Base-by-base conservation (phyloP, 306 rosid species). In the Begonia loranthoides region DNA sequence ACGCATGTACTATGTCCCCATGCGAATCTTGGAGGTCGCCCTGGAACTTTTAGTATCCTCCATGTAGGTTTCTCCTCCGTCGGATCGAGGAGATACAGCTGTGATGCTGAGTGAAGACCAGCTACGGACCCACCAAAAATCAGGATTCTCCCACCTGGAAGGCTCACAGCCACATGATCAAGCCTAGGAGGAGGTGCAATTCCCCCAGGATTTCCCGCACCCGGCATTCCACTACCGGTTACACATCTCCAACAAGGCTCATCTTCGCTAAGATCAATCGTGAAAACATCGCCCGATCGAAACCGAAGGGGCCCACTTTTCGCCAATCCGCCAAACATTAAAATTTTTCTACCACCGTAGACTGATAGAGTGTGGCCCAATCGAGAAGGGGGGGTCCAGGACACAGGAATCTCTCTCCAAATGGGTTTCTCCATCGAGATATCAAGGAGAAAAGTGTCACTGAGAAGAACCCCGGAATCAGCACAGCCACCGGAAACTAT, bases 1-100 rank as follows among this genome's bases (percentile, higher is more conserved):
- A 92, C 94, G 70, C 99, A 92, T 15, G 99, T 86, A 66, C 99
- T 92, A 59, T 92, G 99, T 56, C 99, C 99, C 99, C 99, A 92
- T 62, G 99, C 99, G 45, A 92, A 92, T 49, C 99, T 78, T 0
- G 99, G 96, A 58, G 99, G 99, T 54, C 75, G 72, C 17, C 99
- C 96, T 0, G 99, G 96, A 22, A 92, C 96, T 38, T 92, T 92
- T 51, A 92, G 66, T 69, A 92, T 67, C 64, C 99, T 86, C 99
- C 99, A 92, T 5, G 99, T 86, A 51, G 99, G 99, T 70, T 86
- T 92, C 73, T 86, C 99, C 48, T 92, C 96, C 0, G 96, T 83
- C 41, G 99, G 99, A 55, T 92, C 99, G 46, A 92, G 75, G 57
- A 86, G 79, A 73, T 83, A 92, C 55, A 92, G 99, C 70, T 92